Percentiles rank a stretch among this genome's conserved stretches.
phyloP scores from a whole-genome alignment of 495 filamentous ascomycete species.

The Aspergillus asperescens region DNA sequence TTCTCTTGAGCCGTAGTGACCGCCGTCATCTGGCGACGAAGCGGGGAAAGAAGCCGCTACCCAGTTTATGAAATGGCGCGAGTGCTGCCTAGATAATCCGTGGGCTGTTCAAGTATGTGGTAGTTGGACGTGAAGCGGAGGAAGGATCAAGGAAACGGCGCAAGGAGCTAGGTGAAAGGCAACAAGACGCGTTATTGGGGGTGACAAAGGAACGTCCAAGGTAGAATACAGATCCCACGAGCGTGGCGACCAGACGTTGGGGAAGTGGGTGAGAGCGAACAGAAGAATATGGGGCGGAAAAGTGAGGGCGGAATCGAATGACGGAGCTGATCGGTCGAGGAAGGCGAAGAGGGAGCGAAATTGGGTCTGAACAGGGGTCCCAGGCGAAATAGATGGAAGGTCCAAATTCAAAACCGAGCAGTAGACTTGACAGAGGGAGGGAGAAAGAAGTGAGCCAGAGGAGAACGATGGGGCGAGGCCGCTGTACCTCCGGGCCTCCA shows the following conservation, averaged over 20 bases:
- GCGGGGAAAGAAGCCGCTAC: slow-evolving; percentile 18
- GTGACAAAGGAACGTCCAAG: slow-evolving; percentile 4
- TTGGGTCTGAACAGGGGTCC: not conserved
- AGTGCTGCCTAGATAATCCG: slow-evolving; percentile 11
- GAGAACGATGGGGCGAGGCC: slow-evolving; percentile 11
- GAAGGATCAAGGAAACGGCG: slow-evolving; percentile 1
- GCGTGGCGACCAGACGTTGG: not conserved
- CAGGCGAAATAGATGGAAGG: not conserved
- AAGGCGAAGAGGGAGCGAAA: not conserved
- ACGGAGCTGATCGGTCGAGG: slow-evolving; percentile 11
- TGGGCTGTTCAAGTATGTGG: slow-evolving; percentile 15
- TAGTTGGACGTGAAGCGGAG: not conserved
- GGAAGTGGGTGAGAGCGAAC: slow-evolving; percentile 14
- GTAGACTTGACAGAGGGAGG: slow-evolving; percentile 3
- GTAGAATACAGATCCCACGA: slow-evolving; percentile 8
- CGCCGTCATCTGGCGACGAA: slow-evolving; percentile 32
- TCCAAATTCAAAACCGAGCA: not conserved
- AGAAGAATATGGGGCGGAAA: slow-evolving; percentile 24
- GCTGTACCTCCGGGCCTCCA: not conserved
- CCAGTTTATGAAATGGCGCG: slow-evolving; percentile 11
- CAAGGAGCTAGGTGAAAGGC: not conserved
- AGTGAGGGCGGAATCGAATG: slow-evolving; percentile 24
- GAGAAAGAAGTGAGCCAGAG: slow-evolving; percentile 1
- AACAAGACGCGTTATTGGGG: slow-evolving; percentile 4
- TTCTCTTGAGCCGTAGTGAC: slow-evolving; percentile 20